These are phyloP conservation scores for Fomitopsis pinicola DNA, from an alignment of 1,284 basidiomycete species.

Conservation along the genomic window DNA sequence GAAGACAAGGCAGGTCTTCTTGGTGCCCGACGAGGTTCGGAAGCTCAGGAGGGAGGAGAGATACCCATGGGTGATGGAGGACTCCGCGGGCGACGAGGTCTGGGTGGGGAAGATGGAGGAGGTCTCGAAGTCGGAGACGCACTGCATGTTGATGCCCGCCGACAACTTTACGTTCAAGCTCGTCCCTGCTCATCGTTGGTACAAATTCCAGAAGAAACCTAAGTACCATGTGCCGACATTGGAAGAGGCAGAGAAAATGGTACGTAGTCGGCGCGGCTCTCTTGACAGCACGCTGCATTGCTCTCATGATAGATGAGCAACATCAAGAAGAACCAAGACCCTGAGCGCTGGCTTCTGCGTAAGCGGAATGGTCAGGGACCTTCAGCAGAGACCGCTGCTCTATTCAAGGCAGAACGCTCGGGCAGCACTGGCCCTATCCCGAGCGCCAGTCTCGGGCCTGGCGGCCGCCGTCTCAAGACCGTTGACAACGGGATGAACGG, in stretches of 20 bases:
- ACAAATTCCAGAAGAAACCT: conserved; percentile 84
- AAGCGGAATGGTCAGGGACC: conserved; percentile 52
- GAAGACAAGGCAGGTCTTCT: conserved; percentile 82
- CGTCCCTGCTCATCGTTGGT: conserved; percentile 83
- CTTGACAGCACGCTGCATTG: background rate
- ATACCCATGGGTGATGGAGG: conserved; percentile 89
- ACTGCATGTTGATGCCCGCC: conserved; percentile 60
- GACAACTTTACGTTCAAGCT: conserved; percentile 78
- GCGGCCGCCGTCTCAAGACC: conserved; percentile 55
- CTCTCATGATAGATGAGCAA: conserved; percentile 37
- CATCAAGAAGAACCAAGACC: conserved; percentile 66
- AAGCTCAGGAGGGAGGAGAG: conserved; percentile 75
- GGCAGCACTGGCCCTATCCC: conserved; percentile 32
- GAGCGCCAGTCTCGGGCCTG: conserved; percentile 58
- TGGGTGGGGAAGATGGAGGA: conserved; percentile 85
- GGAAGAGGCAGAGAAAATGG: conserved; percentile 73
- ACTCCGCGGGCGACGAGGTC: conserved; percentile 56
- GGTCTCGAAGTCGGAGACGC: conserved; percentile 46
- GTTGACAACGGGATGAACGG: conserved; percentile 57
- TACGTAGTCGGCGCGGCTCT: conserved; percentile 35
- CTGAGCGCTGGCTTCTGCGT: conserved; percentile 63
- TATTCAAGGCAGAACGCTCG: conserved; percentile 61
- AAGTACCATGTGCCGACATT: conserved; percentile 64
- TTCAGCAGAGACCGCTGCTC: conserved; percentile 55
- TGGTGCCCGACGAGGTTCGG: conserved; percentile 35